Conservation (phyloP, 257 asterid species). For the Marsdenia floribunda region DNA sequence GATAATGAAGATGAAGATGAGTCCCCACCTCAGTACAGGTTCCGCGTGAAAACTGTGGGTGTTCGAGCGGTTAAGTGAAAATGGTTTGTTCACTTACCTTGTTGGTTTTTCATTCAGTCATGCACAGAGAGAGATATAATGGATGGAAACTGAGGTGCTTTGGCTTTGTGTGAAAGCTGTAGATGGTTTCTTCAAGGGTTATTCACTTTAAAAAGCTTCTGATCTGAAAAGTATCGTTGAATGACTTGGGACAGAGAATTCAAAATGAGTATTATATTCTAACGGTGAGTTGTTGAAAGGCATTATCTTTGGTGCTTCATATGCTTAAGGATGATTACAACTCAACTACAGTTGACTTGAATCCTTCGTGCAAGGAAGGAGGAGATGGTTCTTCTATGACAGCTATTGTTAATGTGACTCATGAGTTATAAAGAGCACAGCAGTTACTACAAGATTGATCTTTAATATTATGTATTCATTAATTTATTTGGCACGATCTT, state of each 20-base stretch:
- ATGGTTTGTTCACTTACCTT: slow-evolving; percentile 3
- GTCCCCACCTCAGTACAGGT: slow-evolving; percentile 72
- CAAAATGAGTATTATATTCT: neutral
- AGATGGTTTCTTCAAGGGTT: neutral
- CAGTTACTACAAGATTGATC: neutral
- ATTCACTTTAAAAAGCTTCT: neutral
- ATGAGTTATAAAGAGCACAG: neutral
- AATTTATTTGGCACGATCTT: slow-evolving; percentile 2
- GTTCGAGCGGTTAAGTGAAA: slow-evolving; percentile 69
- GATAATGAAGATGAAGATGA: slow-evolving; percentile 43
- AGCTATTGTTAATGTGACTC: neutral
- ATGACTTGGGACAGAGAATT: neutral
- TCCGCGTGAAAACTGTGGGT: slow-evolving; percentile 82
- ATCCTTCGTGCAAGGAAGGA: neutral
- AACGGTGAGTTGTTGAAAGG: neutral
- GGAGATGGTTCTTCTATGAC: neutral
- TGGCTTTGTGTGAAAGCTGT: slow-evolving; percentile 14
- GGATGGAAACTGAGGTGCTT: slow-evolving; percentile 1
- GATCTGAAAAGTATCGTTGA: slow-evolving; percentile 2
- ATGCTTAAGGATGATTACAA: neutral
- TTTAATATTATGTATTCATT: neutral
- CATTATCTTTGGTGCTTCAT: neutral
- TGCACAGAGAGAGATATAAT: slow-evolving; percentile 15
- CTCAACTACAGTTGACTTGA: neutral
- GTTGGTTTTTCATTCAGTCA: slow-evolving; percentile 5